Conservation (phyloP, 306 rosid genomes). For the Pyrus betulifolia region DNA sequence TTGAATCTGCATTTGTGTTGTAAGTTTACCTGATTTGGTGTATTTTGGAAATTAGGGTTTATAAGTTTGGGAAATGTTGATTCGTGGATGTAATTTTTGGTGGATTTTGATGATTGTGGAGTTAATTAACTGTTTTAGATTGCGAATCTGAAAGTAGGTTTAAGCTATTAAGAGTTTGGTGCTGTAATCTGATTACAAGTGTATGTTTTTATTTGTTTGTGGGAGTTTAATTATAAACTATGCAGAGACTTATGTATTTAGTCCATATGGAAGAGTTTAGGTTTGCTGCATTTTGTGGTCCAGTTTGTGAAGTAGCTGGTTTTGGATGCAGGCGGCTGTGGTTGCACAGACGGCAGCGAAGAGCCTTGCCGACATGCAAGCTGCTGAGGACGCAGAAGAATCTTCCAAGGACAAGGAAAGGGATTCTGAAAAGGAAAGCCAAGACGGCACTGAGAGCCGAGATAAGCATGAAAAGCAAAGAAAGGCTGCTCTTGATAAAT, state of each 20-base stretch:
- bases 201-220: too few species aligned
- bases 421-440: constrained; percentile 31
- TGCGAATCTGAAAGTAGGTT: not conserved
- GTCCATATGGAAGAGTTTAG: not conserved
- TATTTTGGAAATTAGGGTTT: constrained; percentile 7
- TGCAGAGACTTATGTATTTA: not conserved
- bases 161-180: not conserved
- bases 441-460: constrained; percentile 40
- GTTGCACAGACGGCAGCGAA: constrained; percentile 86
- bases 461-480: constrained; percentile 44
- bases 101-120: not conserved
- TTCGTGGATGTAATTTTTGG: not conserved
- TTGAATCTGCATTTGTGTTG: not conserved
- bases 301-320: not conserved
- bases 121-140: not conserved
- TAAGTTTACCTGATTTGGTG: not conserved
- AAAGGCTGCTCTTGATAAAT: constrained; percentile 63
- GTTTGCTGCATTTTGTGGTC: constrained; percentile 4
- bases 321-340: constrained; percentile 68
- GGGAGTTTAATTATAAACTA: not conserved
- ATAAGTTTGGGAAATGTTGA: not conserved
- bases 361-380: constrained; percentile 62
- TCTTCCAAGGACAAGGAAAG: constrained; percentile 46
- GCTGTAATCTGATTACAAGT: not conserved
- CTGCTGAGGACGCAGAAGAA: constrained; percentile 51